Conservation (phyloP, 2,329 filamentous ascomycete genomes). For the Alternaria sp. region DNA sequence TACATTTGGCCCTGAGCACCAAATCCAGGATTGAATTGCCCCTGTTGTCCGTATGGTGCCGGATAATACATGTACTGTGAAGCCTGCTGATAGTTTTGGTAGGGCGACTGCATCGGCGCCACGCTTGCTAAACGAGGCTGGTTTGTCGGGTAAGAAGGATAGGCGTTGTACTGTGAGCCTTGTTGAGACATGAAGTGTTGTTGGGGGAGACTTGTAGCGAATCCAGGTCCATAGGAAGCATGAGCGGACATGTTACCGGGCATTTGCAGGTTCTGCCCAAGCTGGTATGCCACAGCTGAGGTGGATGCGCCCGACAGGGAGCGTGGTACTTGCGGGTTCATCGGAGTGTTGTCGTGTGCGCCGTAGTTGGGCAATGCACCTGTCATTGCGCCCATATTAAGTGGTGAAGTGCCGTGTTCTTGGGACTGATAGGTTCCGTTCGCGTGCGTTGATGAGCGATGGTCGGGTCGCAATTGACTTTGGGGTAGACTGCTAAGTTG, state of each 20-base stretch:
- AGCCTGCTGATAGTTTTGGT: constrained; percentile 39
- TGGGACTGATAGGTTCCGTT: constrained; percentile 32
- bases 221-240: constrained; percentile 34
- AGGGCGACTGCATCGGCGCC: constrained; percentile 32
- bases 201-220: constrained; percentile 34
- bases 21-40: constrained; percentile 35
- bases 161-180: constrained; percentile 29
- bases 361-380: constrained; percentile 46
- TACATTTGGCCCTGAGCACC: constrained; percentile 35
- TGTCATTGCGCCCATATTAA: constrained; percentile 48
- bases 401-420: constrained; percentile 31
- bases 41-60: constrained; percentile 38
- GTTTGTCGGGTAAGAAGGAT: constrained; percentile 29
- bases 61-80: constrained; percentile 47
- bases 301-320: constrained; percentile 47
- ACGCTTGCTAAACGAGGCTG: constrained; percentile 33
- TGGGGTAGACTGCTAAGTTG: constrained; percentile 44
- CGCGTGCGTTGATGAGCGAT: constrained; percentile 34
- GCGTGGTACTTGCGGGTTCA: constrained; percentile 34
- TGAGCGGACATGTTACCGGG: constrained; percentile 33
- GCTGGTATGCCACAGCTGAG: constrained; percentile 49
- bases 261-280: constrained; percentile 48
- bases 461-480: constrained; percentile 35
- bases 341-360: constrained; percentile 23
- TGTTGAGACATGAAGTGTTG: constrained; percentile 37